phyloP scores from a whole-genome alignment of 768 basidiomycete species.

The Lyophyllum atratum region DNA sequence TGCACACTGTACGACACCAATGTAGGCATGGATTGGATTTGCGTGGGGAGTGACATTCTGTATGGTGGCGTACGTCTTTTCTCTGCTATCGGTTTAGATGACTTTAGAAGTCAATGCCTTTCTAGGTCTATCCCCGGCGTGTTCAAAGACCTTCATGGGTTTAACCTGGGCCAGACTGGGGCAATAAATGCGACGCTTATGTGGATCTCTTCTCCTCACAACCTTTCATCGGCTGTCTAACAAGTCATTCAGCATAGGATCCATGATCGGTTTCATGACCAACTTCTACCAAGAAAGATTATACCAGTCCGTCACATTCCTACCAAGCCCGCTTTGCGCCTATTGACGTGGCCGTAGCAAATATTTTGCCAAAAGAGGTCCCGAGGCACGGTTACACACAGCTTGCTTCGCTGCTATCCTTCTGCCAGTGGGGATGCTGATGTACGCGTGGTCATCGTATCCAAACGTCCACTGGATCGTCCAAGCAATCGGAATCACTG shows the following conservation, averaged over 20 bases:
- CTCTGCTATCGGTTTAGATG: not conserved
- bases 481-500: constrained; percentile 54
- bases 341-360: constrained; percentile 23
- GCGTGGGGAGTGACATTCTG: constrained; percentile 78
- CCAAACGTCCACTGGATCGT: constrained; percentile 61
- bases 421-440: constrained; percentile 62
- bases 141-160: constrained; percentile 58
- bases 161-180: constrained; percentile 60
- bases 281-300: constrained; percentile 51
- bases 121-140: constrained; percentile 61
- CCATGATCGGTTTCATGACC: constrained; percentile 44
- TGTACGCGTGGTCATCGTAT: constrained; percentile 72
- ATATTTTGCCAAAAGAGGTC: constrained; percentile 34
- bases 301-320: constrained; percentile 42
- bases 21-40: constrained; percentile 71
- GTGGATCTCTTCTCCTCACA: constrained; percentile 33
- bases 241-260: constrained; percentile 48
- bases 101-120: not conserved
- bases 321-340: not conserved
- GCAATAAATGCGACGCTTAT: constrained; percentile 57
- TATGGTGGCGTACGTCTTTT: constrained; percentile 52
- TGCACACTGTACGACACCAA: not conserved
- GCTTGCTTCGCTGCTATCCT: constrained; percentile 56
- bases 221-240: not conserved
- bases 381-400: constrained; percentile 62